These are phyloP conservation scores for Zygnema cylindricum DNA, from an alignment of 139 green algal species.

Conservation along the genomic window DNA sequence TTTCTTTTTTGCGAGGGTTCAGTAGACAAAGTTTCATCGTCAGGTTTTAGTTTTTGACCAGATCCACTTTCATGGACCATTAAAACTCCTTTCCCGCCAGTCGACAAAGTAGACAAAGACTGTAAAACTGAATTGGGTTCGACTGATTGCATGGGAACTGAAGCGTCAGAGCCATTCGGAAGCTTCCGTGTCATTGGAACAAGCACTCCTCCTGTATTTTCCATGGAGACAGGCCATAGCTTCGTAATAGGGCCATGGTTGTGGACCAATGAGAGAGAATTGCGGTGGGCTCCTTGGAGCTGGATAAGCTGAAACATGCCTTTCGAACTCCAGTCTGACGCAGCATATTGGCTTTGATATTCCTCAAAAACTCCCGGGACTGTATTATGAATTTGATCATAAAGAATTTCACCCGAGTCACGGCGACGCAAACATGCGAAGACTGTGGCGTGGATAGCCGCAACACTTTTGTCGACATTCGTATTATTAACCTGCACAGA, in stretches of 20 bases:
- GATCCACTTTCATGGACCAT: too few relatives aligned
- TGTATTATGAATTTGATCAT: conserved; percentile 62
- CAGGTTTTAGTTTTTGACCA: too few relatives aligned
- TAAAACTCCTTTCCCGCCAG: too few relatives aligned
- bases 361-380: conserved; percentile 65
- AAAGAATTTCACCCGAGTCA: conserved; percentile 59
- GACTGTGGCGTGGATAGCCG: conserved; percentile 85
- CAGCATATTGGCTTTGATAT: conserved; percentile 64
- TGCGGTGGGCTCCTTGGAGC: conserved; percentile 26
- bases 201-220: conserved; percentile 13
- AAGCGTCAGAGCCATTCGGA: too few relatives aligned
- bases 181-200: not conserved
- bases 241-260: not conserved
- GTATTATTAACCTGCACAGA: conserved; percentile 85
- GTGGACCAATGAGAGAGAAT: not conserved
- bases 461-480: conserved; percentile 88
- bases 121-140: too few relatives aligned
- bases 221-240: not conserved
- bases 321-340: conserved; percentile 54
- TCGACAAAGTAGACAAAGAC: too few relatives aligned
- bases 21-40: too few relatives aligned
- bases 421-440: conserved; percentile 70
- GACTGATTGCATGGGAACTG: too few relatives aligned
- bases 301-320: conserved; percentile 65
- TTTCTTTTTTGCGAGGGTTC: too few relatives aligned